Conservation (phyloP, 1,284 basidiomycete species). For the Phlebopus sp. region DNA sequence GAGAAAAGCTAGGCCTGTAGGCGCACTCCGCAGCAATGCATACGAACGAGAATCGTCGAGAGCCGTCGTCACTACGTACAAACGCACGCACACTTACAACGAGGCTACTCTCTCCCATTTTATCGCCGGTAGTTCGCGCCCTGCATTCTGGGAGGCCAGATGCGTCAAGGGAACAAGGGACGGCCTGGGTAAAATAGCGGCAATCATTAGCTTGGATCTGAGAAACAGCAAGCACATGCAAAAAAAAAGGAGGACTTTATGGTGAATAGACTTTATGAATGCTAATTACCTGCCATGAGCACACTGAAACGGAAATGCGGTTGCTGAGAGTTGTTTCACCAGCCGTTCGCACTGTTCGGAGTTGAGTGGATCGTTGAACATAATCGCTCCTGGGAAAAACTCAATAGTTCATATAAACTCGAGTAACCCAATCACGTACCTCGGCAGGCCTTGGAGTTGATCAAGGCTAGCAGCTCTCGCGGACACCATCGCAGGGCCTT, state of each 20-base stretch:
- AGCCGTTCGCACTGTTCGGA: constrained; percentile 69
- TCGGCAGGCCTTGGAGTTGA: constrained; percentile 92
- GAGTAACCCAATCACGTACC: constrained; percentile 45
- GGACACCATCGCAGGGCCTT: constrained; percentile 78
- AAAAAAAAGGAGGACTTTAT: neutral
- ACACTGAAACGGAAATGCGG: constrained; percentile 88
- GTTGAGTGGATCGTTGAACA: constrained; percentile 88
- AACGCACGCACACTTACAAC: constrained; percentile 14
- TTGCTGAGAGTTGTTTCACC: constrained; percentile 62
- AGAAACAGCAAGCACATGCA: constrained; percentile 5
- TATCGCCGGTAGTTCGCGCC: constrained; percentile 11
- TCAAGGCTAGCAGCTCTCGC: constrained; percentile 70
- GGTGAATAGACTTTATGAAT: neutral
- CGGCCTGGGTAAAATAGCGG: constrained; percentile 33
- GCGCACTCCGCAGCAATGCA: neutral
- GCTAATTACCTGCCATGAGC: constrained; percentile 79
- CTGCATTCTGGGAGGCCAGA: constrained; percentile 15
- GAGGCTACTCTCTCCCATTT: constrained; percentile 26
- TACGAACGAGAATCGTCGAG: neutral
- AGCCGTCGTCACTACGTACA: too few relatives aligned
- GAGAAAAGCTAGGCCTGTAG: neutral
- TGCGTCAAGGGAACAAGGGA: constrained; percentile 46
- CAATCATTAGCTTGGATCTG: constrained; percentile 3
- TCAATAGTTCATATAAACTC: constrained; percentile 5
- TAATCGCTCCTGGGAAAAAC: constrained; percentile 73